These are phyloP conservation scores for Gossypium lobatum DNA, from an alignment of 441 rosid genomes.

Conservation along the genomic window DNA sequence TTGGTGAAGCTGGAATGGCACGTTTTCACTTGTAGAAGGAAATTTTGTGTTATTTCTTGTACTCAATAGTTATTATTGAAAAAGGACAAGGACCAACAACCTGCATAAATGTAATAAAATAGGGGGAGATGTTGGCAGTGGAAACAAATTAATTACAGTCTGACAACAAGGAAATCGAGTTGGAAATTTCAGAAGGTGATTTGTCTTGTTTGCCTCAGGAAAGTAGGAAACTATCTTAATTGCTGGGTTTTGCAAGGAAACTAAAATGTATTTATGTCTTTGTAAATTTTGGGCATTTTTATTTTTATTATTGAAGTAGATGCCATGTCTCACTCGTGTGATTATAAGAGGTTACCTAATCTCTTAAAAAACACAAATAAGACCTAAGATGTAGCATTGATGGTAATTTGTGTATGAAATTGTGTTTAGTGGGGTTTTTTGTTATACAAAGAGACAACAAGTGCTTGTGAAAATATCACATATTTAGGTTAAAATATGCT, in stretches of 20 bases:
- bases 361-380: no score
- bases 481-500: no score
- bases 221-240: conserved; percentile 3
- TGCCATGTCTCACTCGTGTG: conserved; percentile 2
- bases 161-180: conserved; percentile 1
- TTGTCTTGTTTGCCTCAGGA: background rate
- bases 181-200: background rate
- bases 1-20: background rate
- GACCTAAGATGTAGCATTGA: no score
- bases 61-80: background rate
- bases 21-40: background rate
- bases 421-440: background rate
- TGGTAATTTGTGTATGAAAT: background rate
- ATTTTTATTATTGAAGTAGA: background rate
- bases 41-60: background rate
- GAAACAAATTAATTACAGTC: background rate
- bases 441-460: no score
- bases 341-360: background rate
- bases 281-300: background rate
- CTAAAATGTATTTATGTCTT: no score
- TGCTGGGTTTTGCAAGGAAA: background rate
- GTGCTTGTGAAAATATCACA: no score
- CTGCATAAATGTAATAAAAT: background rate
- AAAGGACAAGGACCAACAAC: conserved; percentile 2
- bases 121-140: background rate